Percentiles rank a stretch among this genome's conserved stretches.
phyloP scores from a whole-genome alignment of 345 rosid species.

The Raphanus sativus region DNA sequence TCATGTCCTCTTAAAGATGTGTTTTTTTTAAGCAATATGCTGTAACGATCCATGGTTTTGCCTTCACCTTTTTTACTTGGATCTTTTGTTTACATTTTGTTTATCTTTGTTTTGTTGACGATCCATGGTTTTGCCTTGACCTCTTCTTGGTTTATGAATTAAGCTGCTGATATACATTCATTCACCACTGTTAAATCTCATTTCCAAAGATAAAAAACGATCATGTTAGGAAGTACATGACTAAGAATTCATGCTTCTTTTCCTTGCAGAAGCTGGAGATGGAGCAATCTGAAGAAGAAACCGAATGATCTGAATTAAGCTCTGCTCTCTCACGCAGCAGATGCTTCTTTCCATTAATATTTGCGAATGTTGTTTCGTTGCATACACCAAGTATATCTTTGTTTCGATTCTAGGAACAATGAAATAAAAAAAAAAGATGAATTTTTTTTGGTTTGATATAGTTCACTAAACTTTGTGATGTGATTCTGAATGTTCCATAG shows the following conservation, averaged over 20 bases:
- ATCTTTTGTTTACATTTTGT: neutral
- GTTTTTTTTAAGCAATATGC: neutral
- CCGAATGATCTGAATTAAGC: slow-evolving; percentile 6
- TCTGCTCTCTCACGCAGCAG: neutral
- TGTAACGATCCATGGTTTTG: neutral
- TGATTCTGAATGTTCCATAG: neutral
- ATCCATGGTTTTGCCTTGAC: too few relatives aligned
- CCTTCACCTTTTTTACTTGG: neutral
- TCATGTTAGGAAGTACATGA: too few relatives aligned
- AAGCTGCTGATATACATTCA: neutral
- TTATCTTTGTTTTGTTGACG: too few relatives aligned
- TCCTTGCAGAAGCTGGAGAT: slow-evolving; percentile 28
- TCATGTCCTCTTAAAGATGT: neutral
- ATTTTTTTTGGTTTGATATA: neutral
- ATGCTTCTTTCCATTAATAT: too few relatives aligned
- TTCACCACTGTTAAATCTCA: neutral
- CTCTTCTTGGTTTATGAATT: neutral
- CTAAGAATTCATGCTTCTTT: neutral
- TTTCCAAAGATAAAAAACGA: neutral
- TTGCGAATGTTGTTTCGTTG: neutral
- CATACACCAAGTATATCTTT: slow-evolving; percentile 17
- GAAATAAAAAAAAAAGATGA: slow-evolving; percentile 15
- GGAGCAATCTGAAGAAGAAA: slow-evolving; percentile 32
- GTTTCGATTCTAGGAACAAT: slow-evolving; percentile 27
- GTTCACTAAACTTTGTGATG: slow-evolving; percentile 6